Evolutionary conservation across 805 yeast species (phyloP), one percentile per base, ranked within the genome.

Genomic region (Kazachstania psychrophila): DNA sequence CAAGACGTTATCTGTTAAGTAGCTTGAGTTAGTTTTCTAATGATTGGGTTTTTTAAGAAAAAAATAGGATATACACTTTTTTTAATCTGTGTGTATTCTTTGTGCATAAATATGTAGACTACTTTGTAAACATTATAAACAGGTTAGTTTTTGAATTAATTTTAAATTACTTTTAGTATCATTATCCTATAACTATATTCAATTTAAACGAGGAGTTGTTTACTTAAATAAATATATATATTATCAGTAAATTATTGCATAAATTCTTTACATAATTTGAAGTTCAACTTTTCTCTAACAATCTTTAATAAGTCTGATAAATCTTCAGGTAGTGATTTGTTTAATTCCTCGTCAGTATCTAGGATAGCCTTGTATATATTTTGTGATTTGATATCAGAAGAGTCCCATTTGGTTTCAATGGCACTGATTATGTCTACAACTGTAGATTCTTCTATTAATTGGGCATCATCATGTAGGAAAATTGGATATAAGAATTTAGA

Each of bases 1-100:
- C 94, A 83, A 68, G 95, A 82, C 61, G 95, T 85, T 49, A 61
- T 69, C 55, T 85, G 95, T 72, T 82, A 76, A 70, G n/a, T n/a
- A n/a, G n/a, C n/a, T n/a, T n/a, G n/a, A n/a, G n/a, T n/a, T n/a
- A n/a, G n/a, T n/a, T n/a, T n/a, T n/a, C n/a, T n/a, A 20, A 20
- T 20, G 6, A 20, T 20, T 7, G 23, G 10, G 10, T 20, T 20
- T 20, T 20, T 20, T 20, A 10, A 20, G 6, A 20, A 20, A 20
- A n/a, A n/a, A n/a, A n/a, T n/a, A n/a, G n/a, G n/a, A n/a, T n/a
- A n/a, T n/a, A n/a, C n/a, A n/a, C n/a, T n/a, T n/a, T n/a, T n/a
- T n/a, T n/a, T n/a, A n/a, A n/a, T n/a, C n/a, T n/a, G n/a, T n/a
- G n/a, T n/a, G n/a, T n/a, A n/a, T n/a, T 20, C 6, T 20, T 20